Percentiles rank a stretch among this genome's conserved stretches.
phyloP scores from a whole-genome alignment of 2,329 filamentous ascomycete genomes.

The Fusarium staphyleae region DNA sequence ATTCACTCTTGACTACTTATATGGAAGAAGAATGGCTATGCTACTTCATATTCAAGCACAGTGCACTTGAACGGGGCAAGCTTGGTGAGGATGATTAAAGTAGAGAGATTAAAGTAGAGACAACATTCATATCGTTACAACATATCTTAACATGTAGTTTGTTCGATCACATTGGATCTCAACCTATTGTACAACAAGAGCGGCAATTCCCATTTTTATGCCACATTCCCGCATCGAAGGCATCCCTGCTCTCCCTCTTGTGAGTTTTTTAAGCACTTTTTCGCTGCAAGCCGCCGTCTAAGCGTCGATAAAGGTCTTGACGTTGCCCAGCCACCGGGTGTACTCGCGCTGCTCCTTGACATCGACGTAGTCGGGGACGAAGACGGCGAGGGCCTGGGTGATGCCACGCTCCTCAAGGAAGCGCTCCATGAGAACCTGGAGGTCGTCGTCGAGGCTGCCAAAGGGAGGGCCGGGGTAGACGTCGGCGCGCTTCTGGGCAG shows the following conservation, averaged over 20 bases:
- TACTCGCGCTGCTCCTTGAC: slow-evolving; percentile 99
- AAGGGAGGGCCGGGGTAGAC: slow-evolving; percentile 93
- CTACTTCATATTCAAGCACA: no score
- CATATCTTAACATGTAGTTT: slow-evolving; percentile 33
- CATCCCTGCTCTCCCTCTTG: slow-evolving; percentile 18
- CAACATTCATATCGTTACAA: slow-evolving; percentile 37
- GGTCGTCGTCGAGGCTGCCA: slow-evolving; percentile 92
- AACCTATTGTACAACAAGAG: slow-evolving; percentile 43
- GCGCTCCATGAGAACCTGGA: slow-evolving; percentile 89
- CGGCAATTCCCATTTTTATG: slow-evolving; percentile 39
- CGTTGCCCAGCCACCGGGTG: slow-evolving; percentile 83
- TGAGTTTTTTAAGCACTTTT: slow-evolving; percentile 4
- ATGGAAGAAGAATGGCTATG: not conserved
- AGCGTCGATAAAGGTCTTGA: slow-evolving; percentile 85
- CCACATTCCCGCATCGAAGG: slow-evolving; percentile 24
- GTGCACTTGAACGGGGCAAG: no score
- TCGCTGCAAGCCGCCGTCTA: slow-evolving; percentile 47
- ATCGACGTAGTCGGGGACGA: slow-evolving; percentile 96
- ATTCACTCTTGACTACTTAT: not conserved
- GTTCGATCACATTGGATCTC: slow-evolving; percentile 33
- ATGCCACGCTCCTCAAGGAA: slow-evolving; percentile 96
- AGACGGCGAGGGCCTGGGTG: slow-evolving; percentile 83
- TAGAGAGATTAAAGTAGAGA: slow-evolving; percentile 7
- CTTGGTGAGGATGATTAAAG: not conserved
- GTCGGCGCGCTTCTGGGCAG: slow-evolving; percentile 76